Conservation (phyloP, 78 protist species). For the Anaeramoeba flamelloides region DNA sequence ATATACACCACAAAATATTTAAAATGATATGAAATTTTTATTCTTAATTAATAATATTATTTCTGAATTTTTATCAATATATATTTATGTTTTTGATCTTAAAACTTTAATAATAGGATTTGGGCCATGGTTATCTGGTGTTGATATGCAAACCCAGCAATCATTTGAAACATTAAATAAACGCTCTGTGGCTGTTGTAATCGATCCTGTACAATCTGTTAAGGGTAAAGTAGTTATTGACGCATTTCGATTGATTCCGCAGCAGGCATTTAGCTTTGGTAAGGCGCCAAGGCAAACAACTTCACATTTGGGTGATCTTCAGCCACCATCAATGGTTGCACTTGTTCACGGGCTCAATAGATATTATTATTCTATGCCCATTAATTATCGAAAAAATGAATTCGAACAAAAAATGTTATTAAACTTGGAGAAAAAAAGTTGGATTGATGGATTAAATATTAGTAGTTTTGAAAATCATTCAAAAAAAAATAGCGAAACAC, state of each 20-base stretch:
- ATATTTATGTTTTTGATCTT: no score
- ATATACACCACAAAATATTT: no score
- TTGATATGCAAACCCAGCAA: slow-evolving; percentile 91
- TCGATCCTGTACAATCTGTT: slow-evolving; percentile 98
- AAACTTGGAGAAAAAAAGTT: slow-evolving; percentile 72
- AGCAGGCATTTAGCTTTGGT: slow-evolving; percentile 42
- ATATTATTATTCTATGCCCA: slow-evolving; percentile 89
- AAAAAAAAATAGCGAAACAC: slow-evolving; percentile 45
- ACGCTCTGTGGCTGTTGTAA: slow-evolving; percentile 98
- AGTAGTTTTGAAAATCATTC: slow-evolving; percentile 47
- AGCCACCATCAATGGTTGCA: slow-evolving; percentile 72
- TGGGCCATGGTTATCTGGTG: slow-evolving; percentile 97
- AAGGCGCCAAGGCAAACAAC: slow-evolving; percentile 98
- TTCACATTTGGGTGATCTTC: slow-evolving; percentile 91
- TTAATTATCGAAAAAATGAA: slow-evolving; percentile 87
- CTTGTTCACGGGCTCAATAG: slow-evolving; percentile 90
- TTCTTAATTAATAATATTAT: no score
- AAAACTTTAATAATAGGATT: no score
- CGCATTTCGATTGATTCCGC: slow-evolving; percentile 80
- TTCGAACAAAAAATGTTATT: slow-evolving; percentile 88
- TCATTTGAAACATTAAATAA: slow-evolving; percentile 13
- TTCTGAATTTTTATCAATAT: no score
- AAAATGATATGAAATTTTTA: no score
- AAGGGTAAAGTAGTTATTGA: slow-evolving; percentile 98
- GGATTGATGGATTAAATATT: slow-evolving; percentile 76